These are phyloP conservation scores for Podospora appendiculata DNA, from an alignment of 495 filamentous ascomycete genomes.

Conservation along the genomic window DNA sequence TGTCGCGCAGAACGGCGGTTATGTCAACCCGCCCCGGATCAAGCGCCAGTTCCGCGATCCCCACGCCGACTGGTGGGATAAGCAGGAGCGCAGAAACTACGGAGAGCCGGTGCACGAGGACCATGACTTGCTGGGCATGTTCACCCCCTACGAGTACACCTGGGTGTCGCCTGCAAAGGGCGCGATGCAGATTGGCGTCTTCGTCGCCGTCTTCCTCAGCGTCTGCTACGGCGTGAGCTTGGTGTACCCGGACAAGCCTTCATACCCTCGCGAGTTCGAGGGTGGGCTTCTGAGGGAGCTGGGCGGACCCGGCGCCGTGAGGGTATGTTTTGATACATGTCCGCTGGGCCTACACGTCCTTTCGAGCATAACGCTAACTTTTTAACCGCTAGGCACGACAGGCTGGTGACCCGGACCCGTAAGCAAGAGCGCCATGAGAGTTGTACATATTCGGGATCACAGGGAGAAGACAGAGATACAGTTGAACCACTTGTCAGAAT, in stretches of 20 bases:
- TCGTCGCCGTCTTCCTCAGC: conserved; percentile 61
- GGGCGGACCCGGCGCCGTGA: conserved; percentile 54
- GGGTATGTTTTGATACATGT: conserved; percentile 28
- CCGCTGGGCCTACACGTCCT: background rate
- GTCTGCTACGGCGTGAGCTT: conserved; percentile 62
- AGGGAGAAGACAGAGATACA: background rate
- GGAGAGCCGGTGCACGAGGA: conserved; percentile 96
- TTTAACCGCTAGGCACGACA: conserved; percentile 29
- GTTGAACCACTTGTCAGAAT: background rate
- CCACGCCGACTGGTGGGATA: conserved; percentile 93
- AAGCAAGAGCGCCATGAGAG: background rate
- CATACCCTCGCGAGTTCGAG: conserved; percentile 70
- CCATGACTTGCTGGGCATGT: conserved; percentile 87
- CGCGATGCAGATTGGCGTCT: conserved; percentile 62
- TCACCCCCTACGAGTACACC: conserved; percentile 83
- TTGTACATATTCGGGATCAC: conserved; percentile 10
- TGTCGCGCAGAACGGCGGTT: conserved; percentile 73
- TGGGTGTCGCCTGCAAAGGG: conserved; percentile 70
- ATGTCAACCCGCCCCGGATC: conserved; percentile 74
- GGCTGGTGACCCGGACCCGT: conserved; percentile 36
- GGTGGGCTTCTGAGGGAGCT: conserved; percentile 80
- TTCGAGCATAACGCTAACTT: conserved; percentile 2
- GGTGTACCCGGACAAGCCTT: conserved; percentile 79
- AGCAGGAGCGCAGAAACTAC: conserved; percentile 92
- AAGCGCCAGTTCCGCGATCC: conserved; percentile 91